phyloP scores from a whole-genome alignment of 2,329 filamentous ascomycete species.

The Trichophyton benhamiae region DNA sequence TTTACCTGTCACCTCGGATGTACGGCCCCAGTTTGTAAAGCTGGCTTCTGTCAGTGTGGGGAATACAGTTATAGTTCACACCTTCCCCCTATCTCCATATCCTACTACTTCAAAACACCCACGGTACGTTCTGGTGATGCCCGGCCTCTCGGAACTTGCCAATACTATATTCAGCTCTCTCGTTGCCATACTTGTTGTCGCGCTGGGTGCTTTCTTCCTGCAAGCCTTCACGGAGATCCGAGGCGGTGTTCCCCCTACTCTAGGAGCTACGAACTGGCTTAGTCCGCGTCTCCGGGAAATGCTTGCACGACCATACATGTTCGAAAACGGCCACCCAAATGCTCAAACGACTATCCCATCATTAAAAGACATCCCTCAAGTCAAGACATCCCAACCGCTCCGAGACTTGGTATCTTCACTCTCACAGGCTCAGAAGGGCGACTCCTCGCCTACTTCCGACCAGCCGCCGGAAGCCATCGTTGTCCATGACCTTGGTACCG shows the following conservation, averaged over 20 bases:
- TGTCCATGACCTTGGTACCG: conserved; percentile 10
- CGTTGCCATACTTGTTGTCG: conserved; percentile 48
- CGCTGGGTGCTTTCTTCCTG: conserved; percentile 51
- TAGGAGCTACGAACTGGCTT: conserved; percentile 46
- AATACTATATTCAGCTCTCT: conserved; percentile 45
- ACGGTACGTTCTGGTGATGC: conserved; percentile 58
- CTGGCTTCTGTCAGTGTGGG: conserved; percentile 71
- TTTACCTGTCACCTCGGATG: conserved; percentile 36
- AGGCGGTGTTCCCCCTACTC: conserved; percentile 43
- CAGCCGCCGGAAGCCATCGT: conserved; percentile 11
- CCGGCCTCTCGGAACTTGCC: conserved; percentile 41
- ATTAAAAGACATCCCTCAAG: conserved; percentile 2
- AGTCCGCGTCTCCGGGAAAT: conserved; percentile 38
- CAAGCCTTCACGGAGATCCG: conserved; percentile 50
- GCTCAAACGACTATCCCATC: conserved; percentile 10
- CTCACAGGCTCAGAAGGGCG: conserved; percentile 14
- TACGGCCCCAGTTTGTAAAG: conserved; percentile 51
- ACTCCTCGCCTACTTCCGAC: conserved; percentile 18
- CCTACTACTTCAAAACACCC: conserved; percentile 36
- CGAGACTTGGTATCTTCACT: conserved; percentile 21
- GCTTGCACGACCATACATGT: conserved; percentile 30
- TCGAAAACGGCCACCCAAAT: conserved; percentile 16
- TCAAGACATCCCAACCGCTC: conserved; percentile 14
- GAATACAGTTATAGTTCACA: conserved; percentile 68
- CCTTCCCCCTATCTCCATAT: conserved; percentile 51